phyloP scores from a whole-genome alignment of 768 basidiomycete species.

The Udeniomyces megalosporus region DNA sequence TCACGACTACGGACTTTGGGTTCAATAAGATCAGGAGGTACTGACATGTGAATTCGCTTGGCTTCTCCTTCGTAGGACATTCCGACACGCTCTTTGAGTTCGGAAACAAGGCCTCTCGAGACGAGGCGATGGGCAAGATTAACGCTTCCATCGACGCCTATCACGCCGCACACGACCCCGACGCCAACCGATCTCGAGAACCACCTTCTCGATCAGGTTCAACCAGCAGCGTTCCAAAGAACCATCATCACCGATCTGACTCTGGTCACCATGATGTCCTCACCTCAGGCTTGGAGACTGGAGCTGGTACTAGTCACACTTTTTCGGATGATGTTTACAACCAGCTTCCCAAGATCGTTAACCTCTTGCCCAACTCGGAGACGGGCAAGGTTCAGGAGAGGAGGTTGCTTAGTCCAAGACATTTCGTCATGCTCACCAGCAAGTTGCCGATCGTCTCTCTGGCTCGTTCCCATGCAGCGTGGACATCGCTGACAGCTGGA shows the following conservation, averaged over 20 bases:
- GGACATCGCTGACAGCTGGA: too few relatives aligned
- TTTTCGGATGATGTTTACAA: slow-evolving; percentile 23
- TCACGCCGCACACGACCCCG: not conserved
- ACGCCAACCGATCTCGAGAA: too few relatives aligned
- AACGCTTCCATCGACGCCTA: slow-evolving; percentile 18
- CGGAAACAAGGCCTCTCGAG: slow-evolving; percentile 31
- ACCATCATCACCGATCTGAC: not conserved
- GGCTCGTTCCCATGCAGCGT: not conserved
- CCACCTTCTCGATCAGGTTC: too few relatives aligned
- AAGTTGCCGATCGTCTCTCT: not conserved
- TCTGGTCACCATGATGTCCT: not conserved
- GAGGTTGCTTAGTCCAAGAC: slow-evolving; percentile 30
- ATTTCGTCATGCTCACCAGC: slow-evolving; percentile 34
- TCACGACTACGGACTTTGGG: too few relatives aligned
- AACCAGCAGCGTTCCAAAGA: too few relatives aligned
- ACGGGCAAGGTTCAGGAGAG: slow-evolving; percentile 1
- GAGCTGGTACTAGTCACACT: not conserved
- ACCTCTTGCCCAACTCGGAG: not conserved
- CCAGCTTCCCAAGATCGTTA: slow-evolving; percentile 26
- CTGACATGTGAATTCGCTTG: too few relatives aligned
- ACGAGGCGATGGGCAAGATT: slow-evolving; percentile 33
- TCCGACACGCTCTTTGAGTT: slow-evolving; percentile 40
- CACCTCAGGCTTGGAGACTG: not conserved
- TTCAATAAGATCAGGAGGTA: too few relatives aligned
- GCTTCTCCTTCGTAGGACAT: slow-evolving; percentile 32